Evolutionary conservation across 2,329 filamentous ascomycete genomes (phyloP).

Genomic region (Paecilomyces sp.): DNA sequence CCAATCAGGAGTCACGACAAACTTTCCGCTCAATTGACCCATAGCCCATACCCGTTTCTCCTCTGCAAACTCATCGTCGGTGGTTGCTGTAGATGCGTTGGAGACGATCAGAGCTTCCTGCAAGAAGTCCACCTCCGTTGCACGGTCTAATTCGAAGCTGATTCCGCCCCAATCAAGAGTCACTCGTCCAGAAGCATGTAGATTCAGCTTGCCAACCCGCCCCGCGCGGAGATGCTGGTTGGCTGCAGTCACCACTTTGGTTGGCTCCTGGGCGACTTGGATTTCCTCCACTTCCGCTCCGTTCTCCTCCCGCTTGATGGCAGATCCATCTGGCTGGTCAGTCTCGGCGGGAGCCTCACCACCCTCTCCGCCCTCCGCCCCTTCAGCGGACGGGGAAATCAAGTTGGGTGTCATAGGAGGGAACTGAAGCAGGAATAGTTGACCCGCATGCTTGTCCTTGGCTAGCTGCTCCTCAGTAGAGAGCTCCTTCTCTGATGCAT

Average conservation of each 20-base stretch:
- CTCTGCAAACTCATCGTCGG: slow-evolving; percentile 22
- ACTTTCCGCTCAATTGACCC: slow-evolving; percentile 58
- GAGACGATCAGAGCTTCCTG: slow-evolving; percentile 51
- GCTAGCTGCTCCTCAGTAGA: slow-evolving; percentile 16
- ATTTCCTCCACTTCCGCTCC: slow-evolving; percentile 20
- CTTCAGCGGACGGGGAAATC: slow-evolving; percentile 25
- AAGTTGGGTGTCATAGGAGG: slow-evolving; percentile 56
- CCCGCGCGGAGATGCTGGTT: slow-evolving; percentile 44
- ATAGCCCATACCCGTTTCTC: slow-evolving; percentile 46
- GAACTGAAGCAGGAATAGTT: slow-evolving; percentile 58
- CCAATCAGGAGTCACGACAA: slow-evolving; percentile 58
- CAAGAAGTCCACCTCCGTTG: slow-evolving; percentile 50
- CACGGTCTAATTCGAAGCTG: slow-evolving; percentile 51
- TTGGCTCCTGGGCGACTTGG: slow-evolving; percentile 7
- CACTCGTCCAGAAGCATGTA: slow-evolving; percentile 55
- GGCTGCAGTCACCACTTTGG: slow-evolving; percentile 32
- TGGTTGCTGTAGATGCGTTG: slow-evolving; percentile 13
- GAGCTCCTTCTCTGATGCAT: slow-evolving; percentile 7
- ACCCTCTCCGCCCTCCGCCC: slow-evolving; percentile 4
- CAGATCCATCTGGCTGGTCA: slow-evolving; percentile 4
- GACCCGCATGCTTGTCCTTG: slow-evolving; percentile 42
- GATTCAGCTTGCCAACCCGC: slow-evolving; percentile 53
- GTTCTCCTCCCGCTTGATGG: slow-evolving; percentile 22
- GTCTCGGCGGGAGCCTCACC: neutral
- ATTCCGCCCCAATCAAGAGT: slow-evolving; percentile 58